These are phyloP conservation scores for Daldinia vernicosa DNA, from an alignment of 495 filamentous ascomycete genomes.

Conservation along the genomic window DNA sequence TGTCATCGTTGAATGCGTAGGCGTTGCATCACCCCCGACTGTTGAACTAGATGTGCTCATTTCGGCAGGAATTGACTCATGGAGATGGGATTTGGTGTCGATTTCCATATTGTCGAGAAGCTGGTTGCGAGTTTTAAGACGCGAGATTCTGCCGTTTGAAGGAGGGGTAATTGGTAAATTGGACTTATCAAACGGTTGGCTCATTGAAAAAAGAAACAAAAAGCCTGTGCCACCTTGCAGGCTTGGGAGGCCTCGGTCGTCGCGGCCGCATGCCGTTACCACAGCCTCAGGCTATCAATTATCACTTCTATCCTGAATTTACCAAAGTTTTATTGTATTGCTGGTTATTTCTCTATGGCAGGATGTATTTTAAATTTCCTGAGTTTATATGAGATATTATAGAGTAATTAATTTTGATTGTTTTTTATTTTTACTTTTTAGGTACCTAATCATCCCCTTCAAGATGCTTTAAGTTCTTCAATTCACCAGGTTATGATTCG, in stretches of 20 bases:
- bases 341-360: too few relatives aligned
- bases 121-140: background rate
- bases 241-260: constrained; percentile 14
- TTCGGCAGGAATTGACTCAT: background rate
- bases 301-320: too few relatives aligned
- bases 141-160: background rate
- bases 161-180: constrained; percentile 13
- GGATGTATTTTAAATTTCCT: too few relatives aligned
- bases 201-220: background rate
- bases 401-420: too few relatives aligned
- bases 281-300: background rate
- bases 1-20: constrained; percentile 5
- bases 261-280: background rate
- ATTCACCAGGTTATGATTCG: too few relatives aligned
- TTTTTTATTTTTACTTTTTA: too few relatives aligned
- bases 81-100: background rate
- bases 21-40: constrained; percentile 10
- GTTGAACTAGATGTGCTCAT: constrained; percentile 16
- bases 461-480: too few relatives aligned
- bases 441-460: too few relatives aligned
- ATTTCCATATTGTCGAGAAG: background rate
- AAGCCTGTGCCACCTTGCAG: constrained; percentile 6
- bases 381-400: too few relatives aligned
- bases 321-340: too few relatives aligned
- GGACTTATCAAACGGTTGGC: background rate